Base-by-base conservation (phyloP, 1,284 basidiomycete genomes). In the Leucoagaricus sp. region DNA sequence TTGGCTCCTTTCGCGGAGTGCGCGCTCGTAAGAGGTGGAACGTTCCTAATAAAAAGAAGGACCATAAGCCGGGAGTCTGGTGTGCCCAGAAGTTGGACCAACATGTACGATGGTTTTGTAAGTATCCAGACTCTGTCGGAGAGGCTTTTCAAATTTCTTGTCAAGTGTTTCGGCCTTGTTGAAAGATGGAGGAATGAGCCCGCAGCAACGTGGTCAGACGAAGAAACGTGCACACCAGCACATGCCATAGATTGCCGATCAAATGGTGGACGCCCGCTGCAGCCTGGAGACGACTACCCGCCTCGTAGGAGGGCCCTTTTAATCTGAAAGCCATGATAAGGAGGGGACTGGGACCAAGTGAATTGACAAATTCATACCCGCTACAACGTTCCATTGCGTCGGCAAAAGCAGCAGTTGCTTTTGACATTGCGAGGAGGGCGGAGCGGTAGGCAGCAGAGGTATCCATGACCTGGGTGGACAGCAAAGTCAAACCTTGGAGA, bases 181-280 rank as follows among this genome's bases (percentile, higher is more conserved):
- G 23, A 19, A 17, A 17, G 41, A 54, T n/a, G 5, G 15, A 29
- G 44, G 23, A 50, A 44, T 57, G 51, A 49, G 48, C 49, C 38
- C 36, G 26, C 19, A 48, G 36, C 9, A 50, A 57, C 17, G 26
- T n/a, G 9, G 12, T 25, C 4, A n/a, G 53, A 38, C 21, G 40
- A 55, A 33, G 36, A 19, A 52, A 57, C 59, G 47, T 17, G 70
- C 85, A 60, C 62, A 91, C 93, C 66, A 97, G 76, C 53, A 97
- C 84, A 70, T 94, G 93, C 81, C 92, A 94, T 65, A 96, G 93
- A 71, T 96, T 96, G 54, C 90, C 88, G 66, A 96, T 89, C 62
- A 98, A 83, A 71, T 94, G 93, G 71, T 97, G 94, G 50, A 97
- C 75, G 1, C 95, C 95, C 15, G 90, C 87, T n/a, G 91, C 86